Evolutionary conservation across 1,284 basidiomycete species (phyloP).

Genomic region (Puccinia triticina): DNA sequence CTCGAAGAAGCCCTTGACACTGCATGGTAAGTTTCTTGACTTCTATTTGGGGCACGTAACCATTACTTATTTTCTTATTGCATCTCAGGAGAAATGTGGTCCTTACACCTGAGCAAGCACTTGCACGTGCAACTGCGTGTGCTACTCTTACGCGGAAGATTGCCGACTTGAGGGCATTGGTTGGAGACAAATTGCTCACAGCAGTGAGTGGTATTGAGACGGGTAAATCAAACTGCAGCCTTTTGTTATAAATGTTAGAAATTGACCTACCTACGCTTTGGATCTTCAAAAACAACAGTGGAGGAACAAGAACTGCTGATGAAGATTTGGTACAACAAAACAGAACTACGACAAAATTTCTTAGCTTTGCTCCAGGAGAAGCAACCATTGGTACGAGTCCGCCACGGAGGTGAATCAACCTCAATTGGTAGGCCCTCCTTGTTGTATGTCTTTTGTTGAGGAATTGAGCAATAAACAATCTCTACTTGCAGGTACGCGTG

Average conservation of each 20-base stretch:
- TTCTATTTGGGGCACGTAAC: too few species aligned
- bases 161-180: neutral
- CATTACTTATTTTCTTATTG: neutral
- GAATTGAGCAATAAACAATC: neutral
- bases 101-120: neutral
- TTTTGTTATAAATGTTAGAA: too few species aligned
- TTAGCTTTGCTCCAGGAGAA: slow-evolving; percentile 5
- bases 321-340: slow-evolving; percentile 11
- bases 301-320: neutral
- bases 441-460: too few species aligned
- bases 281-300: neutral
- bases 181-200: neutral
- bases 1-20: neutral
- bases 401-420: too few species aligned
- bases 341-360: neutral
- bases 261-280: neutral
- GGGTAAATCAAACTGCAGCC: neutral
- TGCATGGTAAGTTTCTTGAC: slow-evolving; percentile 18
- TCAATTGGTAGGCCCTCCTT: too few species aligned
- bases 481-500: too few species aligned
- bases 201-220: neutral
- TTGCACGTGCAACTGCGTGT: neutral
- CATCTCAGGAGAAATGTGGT: neutral
- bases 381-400: too few species aligned
- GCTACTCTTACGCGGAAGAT: neutral